These are phyloP conservation scores for Panicum hallii DNA, from an alignment of 202 grass and related monocot genomes.

Conservation along the genomic window DNA sequence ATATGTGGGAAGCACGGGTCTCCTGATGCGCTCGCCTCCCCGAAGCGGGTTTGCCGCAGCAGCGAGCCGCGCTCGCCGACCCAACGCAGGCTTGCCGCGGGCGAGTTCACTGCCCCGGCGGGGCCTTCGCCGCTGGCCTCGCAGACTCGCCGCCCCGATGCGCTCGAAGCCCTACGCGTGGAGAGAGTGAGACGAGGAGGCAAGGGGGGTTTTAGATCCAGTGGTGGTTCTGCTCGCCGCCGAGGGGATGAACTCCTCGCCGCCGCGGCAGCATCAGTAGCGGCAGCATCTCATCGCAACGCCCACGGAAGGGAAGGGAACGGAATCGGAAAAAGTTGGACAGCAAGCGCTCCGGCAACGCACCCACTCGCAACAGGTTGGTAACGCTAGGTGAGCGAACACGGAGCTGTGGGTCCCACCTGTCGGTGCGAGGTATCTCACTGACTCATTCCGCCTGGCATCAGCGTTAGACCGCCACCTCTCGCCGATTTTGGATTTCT, in stretches of 20 bases:
- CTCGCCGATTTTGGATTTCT: too few species aligned
- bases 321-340: not conserved
- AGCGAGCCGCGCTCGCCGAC: not conserved
- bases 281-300: not conserved
- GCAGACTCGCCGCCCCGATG: not conserved
- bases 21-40: not conserved
- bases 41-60: not conserved
- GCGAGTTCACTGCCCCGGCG: not conserved
- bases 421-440: too few species aligned
- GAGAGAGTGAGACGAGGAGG: not conserved
- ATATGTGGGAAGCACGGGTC: not conserved
- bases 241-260: not conserved
- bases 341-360: not conserved
- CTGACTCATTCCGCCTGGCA: too few species aligned
- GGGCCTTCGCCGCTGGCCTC: not conserved
- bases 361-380: not conserved
- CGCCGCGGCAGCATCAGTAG: not conserved
- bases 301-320: not conserved
- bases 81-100: not conserved
- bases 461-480: too few species aligned
- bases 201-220: not conserved
- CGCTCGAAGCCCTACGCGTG: not conserved
- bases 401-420: too few species aligned
- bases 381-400: not conserved
- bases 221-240: not conserved